Evolutionary conservation across 2,329 filamentous ascomycete genomes (phyloP), one percentile per base, ranked within the genome.

Genomic region (Chlorencoelia australis): DNA sequence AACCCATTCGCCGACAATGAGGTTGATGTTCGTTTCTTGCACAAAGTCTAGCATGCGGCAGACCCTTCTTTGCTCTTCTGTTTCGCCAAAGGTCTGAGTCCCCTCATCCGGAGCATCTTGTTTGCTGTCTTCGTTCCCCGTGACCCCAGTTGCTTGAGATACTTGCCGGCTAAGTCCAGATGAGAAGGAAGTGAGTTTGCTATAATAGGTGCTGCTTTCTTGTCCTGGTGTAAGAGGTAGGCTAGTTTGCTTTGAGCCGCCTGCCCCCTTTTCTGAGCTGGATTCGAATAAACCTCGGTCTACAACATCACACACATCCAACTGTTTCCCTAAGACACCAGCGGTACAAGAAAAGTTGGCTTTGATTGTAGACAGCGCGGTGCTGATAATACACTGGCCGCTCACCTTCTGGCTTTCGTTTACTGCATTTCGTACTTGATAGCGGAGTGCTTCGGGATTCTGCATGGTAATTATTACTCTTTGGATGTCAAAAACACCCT

Each of bases 1-100:
- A 20, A 59, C 53, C 54, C 54, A 58, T 44, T 57, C 54, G n/a
- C 54, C 56, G 1, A 51, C 55, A 22, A 57, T 42, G 7, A 50
- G 31, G 7, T 48, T 39, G 3, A 58, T 32, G 20, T 48, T 30
- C 4, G 48, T 40, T 31, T 55, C 50, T 38, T 58, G 51, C 9
- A 58, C 48, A 35, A 56, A 57, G 15, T 44, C 40, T 27, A 59
- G 48, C 51, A 56, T 55, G 20, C 46, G 44, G 33, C 35, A 48
- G 18, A 53, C 49, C 30, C 43, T 40, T 18, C 41, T 42, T 29
- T 51, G 48, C 19, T 50, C 45, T 21, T 45, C 42, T 7, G 42
- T 49, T 20, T 42, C 33, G 15, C 37, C 40, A 14, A 31, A 33
- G 25, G 30, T 2, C 22, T 20, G 19, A 18, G 31, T 5, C 5